Evolutionary conservation across 73 alveolate genomes (phyloP).

Genomic region (Blepharisma japonicum): DNA sequence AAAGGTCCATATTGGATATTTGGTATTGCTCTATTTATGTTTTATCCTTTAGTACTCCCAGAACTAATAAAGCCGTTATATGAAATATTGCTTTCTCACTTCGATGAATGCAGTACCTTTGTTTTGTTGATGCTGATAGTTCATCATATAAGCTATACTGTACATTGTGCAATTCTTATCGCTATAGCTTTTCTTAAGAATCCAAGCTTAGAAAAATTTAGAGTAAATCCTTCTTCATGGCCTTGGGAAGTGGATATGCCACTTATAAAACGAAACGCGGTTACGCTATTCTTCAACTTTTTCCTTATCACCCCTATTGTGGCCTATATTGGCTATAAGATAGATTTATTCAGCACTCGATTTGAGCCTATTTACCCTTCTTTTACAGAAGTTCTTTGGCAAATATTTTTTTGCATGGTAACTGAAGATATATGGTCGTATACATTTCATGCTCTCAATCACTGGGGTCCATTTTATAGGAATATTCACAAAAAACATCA

Average conservation of each 20-base stretch:
- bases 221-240: background rate
- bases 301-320: background rate
- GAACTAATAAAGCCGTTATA: too few relatives aligned
- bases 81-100: too few relatives aligned
- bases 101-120: too few relatives aligned
- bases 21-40: too few relatives aligned
- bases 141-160: too few relatives aligned
- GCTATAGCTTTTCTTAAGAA: too few relatives aligned
- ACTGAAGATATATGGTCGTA: conserved; percentile 42
- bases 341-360: background rate
- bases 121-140: too few relatives aligned
- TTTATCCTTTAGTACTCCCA: too few relatives aligned
- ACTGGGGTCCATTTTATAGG: conserved; percentile 27
- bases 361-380: background rate
- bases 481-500: conserved; percentile 46
- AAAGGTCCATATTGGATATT: too few relatives aligned
- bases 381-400: conserved; percentile 19
- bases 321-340: background rate
- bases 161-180: too few relatives aligned
- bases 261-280: background rate
- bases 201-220: background rate
- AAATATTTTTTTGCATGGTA: conserved; percentile 32
- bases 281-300: background rate
- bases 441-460: conserved; percentile 37
- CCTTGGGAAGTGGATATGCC: background rate